Percentiles rank a stretch among this genome's conserved stretches.
phyloP scores from a whole-genome alignment of 2,329 filamentous ascomycete species.

The Chrysoporthe deuterocubensis region DNA sequence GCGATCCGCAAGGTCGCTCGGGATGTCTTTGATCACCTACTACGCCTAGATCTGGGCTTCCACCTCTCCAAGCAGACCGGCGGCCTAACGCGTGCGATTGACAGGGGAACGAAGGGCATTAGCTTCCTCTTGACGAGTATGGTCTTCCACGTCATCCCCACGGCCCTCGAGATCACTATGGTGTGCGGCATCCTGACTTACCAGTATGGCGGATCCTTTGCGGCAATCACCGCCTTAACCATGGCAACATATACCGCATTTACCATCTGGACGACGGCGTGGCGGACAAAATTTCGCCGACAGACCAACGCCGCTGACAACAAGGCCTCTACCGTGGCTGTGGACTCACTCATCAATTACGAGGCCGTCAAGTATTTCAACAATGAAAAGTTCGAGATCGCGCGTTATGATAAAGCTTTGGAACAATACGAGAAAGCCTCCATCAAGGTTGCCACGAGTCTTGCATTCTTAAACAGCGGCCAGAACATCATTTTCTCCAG shows the following conservation, averaged over 20 bases:
- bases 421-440: slow-evolving; percentile 88
- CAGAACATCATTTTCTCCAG: slow-evolving; percentile 98
- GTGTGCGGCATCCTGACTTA: slow-evolving; percentile 97
- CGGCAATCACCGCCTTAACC: slow-evolving; percentile 84
- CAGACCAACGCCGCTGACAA: slow-evolving; percentile 97
- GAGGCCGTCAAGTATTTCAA: slow-evolving; percentile 99
- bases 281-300: slow-evolving; percentile 94
- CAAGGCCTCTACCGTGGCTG: slow-evolving; percentile 89
- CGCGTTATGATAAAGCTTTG: slow-evolving; percentile 85
- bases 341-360: slow-evolving; percentile 97
- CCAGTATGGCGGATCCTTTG: slow-evolving; percentile 91
- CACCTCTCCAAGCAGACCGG: slow-evolving; percentile 94
- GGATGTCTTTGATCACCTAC: slow-evolving; percentile 89
- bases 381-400: slow-evolving; percentile 94
- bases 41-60: slow-evolving; percentile 89
- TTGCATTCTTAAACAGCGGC: slow-evolving; percentile 90
- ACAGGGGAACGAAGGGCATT: slow-evolving; percentile 97
- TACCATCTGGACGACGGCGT: slow-evolving; percentile 93
- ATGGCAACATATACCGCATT: slow-evolving; percentile 97
- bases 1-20: slow-evolving; percentile 89
- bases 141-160: slow-evolving; percentile 97
- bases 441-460: slow-evolving; percentile 94
- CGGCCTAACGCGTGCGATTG: slow-evolving; percentile 89
- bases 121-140: slow-evolving; percentile 96
- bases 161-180: slow-evolving; percentile 89